Percentiles rank a stretch among this genome's conserved stretches.
Conservation (phyloP, 495 filamentous ascomycete species). For the Penicillium cosmopolitanum region DNA sequence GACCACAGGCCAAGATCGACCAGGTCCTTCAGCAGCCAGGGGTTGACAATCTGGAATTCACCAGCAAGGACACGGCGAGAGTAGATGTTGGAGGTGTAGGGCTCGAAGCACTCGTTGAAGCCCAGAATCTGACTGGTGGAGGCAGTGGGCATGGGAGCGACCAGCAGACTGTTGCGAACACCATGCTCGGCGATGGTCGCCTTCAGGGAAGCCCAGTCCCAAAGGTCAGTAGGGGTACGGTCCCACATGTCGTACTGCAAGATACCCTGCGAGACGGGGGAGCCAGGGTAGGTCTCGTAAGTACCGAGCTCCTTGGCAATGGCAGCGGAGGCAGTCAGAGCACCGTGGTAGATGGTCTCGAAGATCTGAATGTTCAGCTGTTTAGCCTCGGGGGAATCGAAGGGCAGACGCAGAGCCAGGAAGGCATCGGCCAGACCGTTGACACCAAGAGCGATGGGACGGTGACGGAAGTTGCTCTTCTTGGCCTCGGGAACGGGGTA, state of each 20-base stretch:
- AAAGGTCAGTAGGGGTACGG: slow-evolving; percentile 87
- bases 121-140: slow-evolving; percentile 95
- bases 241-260: slow-evolving; percentile 99
- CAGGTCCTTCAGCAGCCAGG: slow-evolving; percentile 96
- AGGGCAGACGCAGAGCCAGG: slow-evolving; percentile 93
- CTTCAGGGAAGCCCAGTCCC: slow-evolving; percentile 94
- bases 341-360: slow-evolving; percentile 98
- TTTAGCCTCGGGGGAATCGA: slow-evolving; percentile 91
- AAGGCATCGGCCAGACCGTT: slow-evolving; percentile 99
- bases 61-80: slow-evolving; percentile 96
- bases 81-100: slow-evolving; percentile 99
- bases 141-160: slow-evolving; percentile 98
- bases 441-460: slow-evolving; percentile 93
- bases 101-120: slow-evolving; percentile 99
- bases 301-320: slow-evolving; percentile 80
- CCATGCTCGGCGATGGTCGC: slow-evolving; percentile 87
- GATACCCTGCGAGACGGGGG: slow-evolving; percentile 91
- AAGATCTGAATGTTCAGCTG: slow-evolving; percentile 98
- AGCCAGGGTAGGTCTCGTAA: slow-evolving; percentile 90
- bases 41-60: slow-evolving; percentile 99
- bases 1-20: slow-evolving; percentile 98
- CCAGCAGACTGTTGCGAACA: slow-evolving; percentile 89
- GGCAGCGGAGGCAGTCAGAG: slow-evolving; percentile 84
- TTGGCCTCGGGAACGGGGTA: slow-evolving; percentile 94
- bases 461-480: slow-evolving; percentile 92